These are phyloP conservation scores for Trichophyton benhamiae DNA, from an alignment of 2,329 filamentous ascomycete genomes.

Conservation along the genomic window DNA sequence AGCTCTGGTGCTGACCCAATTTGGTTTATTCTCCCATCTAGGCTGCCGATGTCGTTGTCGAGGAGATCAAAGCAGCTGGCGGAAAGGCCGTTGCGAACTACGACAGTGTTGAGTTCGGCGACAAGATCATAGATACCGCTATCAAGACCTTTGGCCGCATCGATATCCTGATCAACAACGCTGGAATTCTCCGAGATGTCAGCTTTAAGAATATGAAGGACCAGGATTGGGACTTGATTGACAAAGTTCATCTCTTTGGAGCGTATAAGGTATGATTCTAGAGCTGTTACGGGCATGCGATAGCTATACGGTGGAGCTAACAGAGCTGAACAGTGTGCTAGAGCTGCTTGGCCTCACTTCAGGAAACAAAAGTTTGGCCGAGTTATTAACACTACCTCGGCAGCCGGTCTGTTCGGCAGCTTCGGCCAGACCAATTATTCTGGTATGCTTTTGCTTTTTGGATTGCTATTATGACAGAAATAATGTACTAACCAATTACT, in stretches of 20 bases:
- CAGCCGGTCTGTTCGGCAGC: slow-evolving; percentile 85
- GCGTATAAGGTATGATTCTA: slow-evolving; percentile 58
- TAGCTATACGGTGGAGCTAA: background rate
- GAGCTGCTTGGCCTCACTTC: slow-evolving; percentile 94
- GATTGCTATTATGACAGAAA: background rate
- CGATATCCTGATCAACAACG: slow-evolving; percentile 95
- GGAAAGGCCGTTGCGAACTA: slow-evolving; percentile 98
- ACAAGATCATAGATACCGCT: slow-evolving; percentile 68
- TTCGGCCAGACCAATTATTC: slow-evolving; percentile 97
- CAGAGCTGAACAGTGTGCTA: slow-evolving; percentile 48
- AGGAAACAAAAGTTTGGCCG: slow-evolving; percentile 97
- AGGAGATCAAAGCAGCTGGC: slow-evolving; percentile 58
- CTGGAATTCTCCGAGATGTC: slow-evolving; percentile 84
- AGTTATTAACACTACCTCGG: slow-evolving; percentile 94
- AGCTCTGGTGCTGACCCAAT: background rate
- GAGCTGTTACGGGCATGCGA: background rate
- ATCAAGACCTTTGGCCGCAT: slow-evolving; percentile 51
- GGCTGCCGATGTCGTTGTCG: slow-evolving; percentile 46
- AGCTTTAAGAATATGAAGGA: slow-evolving; percentile 99
- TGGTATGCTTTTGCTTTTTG: slow-evolving; percentile 33
- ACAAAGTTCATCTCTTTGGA: slow-evolving; percentile 82
- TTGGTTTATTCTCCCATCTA: slow-evolving; percentile 28
- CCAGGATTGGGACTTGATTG: slow-evolving; percentile 89
- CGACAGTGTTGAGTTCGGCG: slow-evolving; percentile 70
- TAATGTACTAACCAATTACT: slow-evolving; percentile 16